Base-by-base conservation (phyloP, 208 protist species). In the Trypanosoma cruzi region DNA sequence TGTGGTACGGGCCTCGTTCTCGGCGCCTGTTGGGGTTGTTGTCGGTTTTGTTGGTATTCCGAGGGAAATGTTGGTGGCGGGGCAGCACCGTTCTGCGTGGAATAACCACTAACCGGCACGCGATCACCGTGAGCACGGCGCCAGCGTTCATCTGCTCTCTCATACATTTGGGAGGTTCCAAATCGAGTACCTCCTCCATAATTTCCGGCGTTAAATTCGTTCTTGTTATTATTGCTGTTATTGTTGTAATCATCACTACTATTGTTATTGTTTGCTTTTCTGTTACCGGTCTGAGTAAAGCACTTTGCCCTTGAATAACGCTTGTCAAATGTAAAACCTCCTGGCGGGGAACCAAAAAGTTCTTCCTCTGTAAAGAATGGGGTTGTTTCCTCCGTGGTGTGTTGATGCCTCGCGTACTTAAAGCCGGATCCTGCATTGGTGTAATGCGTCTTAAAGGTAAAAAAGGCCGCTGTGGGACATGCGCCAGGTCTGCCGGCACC, bases 31-130 rank as follows among this genome's bases (percentile, higher is more conserved):
- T n/a, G n/a, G n/a, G n/a, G 36, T 64, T 71, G 71, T 20, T 71
- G 61, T 40, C 60, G 36, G 11, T 66, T 6, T 24, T 48, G 14
- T 5, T n/a, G n/a, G n/a, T n/a, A n/a, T n/a, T n/a, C n/a, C n/a
- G 36, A 20, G 24, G 34, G 57, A 26, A 10, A 28, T n/a, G 50
- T 29, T 4, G 54, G 46, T 11, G 16, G 46, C 6, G 48, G 32
- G 66, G 53, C 24, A 26, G 26, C 54, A 14, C 53, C 44, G 42
- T n/a, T 22, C 28, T 53, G 32, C 31, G 26, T 56, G 18, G 64
- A 78, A 81, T 92, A 92, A 14, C 79, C 86, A 53, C 86, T 92
- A 14, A 92, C 67, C 6, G 86, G 86, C 54, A 92, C 86, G 4
- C 84, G 83, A 4, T 58, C 48, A 28, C 86, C 84, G 62, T 92